A percentile compares a stretch with the other conserved stretches of the same genome.
Conservation (phyloP, 1,139 yeast species). For the Pichiaceae sp. region DNA sequence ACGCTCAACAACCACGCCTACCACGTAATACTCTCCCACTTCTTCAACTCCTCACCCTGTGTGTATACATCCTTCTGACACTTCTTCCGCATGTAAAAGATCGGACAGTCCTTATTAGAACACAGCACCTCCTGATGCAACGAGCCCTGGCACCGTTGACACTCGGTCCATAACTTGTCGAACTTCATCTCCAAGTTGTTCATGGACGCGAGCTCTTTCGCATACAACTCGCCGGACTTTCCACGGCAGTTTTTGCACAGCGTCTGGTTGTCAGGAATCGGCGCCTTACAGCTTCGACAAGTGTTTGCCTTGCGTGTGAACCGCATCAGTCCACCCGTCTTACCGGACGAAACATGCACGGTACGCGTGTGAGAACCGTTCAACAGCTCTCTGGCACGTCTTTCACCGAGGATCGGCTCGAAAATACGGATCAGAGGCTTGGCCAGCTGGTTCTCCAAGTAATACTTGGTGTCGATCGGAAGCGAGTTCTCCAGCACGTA, state of each 20-base stretch:
- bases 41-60: conserved; percentile 61
- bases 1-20: too few relatives aligned
- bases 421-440: conserved; percentile 92
- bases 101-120: conserved; percentile 93
- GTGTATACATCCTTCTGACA: conserved; percentile 79
- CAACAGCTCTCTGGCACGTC: conserved; percentile 67
- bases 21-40: conserved; percentile 64
- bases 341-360: conserved; percentile 57
- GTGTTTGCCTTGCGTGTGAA: conserved; percentile 86
- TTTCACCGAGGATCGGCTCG: conserved; percentile 89
- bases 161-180: conserved; percentile 93
- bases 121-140: conserved; percentile 93
- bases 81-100: conserved; percentile 93
- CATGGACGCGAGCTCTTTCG: conserved; percentile 70
- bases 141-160: conserved; percentile 96
- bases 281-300: conserved; percentile 78
- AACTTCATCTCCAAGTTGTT: conserved; percentile 76
- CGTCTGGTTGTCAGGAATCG: conserved; percentile 50
- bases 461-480: conserved; percentile 92
- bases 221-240: conserved; percentile 71
- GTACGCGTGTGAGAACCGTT: conserved; percentile 80
- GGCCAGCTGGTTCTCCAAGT: conserved; percentile 84
- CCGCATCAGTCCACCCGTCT: conserved; percentile 66
- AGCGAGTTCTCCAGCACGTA: conserved; percentile 86
- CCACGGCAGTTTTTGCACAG: conserved; percentile 73